phyloP scores from a whole-genome alignment of 169 alveolate species.

The Plasmodium ovale region DNA sequence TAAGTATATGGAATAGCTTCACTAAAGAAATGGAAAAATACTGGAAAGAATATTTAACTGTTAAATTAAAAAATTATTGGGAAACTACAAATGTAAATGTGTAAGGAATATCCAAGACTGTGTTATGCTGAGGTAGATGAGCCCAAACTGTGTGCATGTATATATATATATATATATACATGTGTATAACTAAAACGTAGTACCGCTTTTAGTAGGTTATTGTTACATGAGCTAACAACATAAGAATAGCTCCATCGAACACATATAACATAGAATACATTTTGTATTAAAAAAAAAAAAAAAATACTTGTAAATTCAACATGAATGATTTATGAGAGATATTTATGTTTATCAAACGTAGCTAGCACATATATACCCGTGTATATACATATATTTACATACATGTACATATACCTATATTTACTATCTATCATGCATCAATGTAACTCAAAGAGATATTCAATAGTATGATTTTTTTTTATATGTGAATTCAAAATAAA shows the following conservation, averaged over 20 bases:
- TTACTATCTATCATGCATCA: not conserved
- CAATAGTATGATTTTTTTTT: not conserved
- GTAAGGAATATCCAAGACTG: not conserved
- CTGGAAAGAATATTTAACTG: constrained; percentile 12
- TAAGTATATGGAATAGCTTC: constrained; percentile 5
- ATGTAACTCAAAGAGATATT: no score
- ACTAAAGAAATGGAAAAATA: constrained; percentile 27
- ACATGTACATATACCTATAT: no score
- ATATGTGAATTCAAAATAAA: not conserved
- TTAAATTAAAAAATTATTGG: not conserved
- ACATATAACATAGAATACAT: not conserved
- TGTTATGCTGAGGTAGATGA: no score
- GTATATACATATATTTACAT: no score
- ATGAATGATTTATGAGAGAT: not conserved
- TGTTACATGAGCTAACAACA: not conserved
- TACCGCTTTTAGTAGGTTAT: no score
- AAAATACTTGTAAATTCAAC: not conserved
- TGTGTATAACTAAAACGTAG: no score
- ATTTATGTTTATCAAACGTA: not conserved
- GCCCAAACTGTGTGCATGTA: no score
- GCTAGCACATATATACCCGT: not conserved
- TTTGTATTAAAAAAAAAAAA: not conserved
- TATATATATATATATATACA: no score
- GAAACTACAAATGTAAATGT: not conserved
- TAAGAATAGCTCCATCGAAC: not conserved